A percentile compares a stretch with the other conserved stretches of the same genome.
phyloP scores from a whole-genome alignment of 345 rosid species.

The Combretum micranthum region DNA sequence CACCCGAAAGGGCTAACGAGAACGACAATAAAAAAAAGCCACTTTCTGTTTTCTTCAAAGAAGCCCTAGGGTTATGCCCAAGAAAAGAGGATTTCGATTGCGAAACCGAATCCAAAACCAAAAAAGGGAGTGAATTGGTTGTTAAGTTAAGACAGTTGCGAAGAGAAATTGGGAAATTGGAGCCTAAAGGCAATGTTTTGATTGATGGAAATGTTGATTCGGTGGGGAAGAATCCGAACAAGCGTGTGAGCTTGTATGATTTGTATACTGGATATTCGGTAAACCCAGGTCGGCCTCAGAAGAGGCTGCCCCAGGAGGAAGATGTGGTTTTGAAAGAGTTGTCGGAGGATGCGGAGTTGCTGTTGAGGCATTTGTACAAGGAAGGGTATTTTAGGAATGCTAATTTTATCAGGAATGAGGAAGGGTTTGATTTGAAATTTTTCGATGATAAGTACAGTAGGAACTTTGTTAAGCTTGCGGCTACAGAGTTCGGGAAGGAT shows the following conservation, averaged over 20 bases:
- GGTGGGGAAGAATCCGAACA: neutral
- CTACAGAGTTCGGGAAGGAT: slow-evolving; percentile 51
- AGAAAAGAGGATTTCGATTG: slow-evolving; percentile 16
- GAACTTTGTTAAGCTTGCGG: slow-evolving; percentile 49
- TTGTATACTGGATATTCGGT: slow-evolving; percentile 12
- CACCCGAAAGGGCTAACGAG: slow-evolving; percentile 4
- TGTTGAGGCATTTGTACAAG: slow-evolving; percentile 43
- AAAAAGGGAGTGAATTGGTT: slow-evolving; percentile 20
- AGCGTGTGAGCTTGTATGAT: slow-evolving; percentile 8
- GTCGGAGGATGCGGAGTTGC: slow-evolving; percentile 37
- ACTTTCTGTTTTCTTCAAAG: slow-evolving; percentile 39
- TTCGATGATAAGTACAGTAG: slow-evolving; percentile 51
- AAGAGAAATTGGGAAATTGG: slow-evolving; percentile 24
- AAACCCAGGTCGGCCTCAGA: slow-evolving; percentile 2
- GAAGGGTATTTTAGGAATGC: slow-evolving; percentile 66
- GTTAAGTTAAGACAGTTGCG: slow-evolving; percentile 34
- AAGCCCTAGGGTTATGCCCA: slow-evolving; percentile 42
- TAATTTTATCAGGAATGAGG: slow-evolving; percentile 37
- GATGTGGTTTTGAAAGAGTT: slow-evolving; percentile 39
- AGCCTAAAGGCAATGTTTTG: slow-evolving; percentile 19
- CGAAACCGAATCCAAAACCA: slow-evolving; percentile 13
- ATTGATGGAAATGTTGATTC: slow-evolving; percentile 6
- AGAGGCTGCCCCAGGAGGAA: slow-evolving; percentile 3
- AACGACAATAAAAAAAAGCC: slow-evolving; percentile 15
- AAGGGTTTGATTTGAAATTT: slow-evolving; percentile 36